Evolutionary conservation across 1,139 yeast genomes (phyloP).

Genomic region (Suhomyces kunorum): DNA sequence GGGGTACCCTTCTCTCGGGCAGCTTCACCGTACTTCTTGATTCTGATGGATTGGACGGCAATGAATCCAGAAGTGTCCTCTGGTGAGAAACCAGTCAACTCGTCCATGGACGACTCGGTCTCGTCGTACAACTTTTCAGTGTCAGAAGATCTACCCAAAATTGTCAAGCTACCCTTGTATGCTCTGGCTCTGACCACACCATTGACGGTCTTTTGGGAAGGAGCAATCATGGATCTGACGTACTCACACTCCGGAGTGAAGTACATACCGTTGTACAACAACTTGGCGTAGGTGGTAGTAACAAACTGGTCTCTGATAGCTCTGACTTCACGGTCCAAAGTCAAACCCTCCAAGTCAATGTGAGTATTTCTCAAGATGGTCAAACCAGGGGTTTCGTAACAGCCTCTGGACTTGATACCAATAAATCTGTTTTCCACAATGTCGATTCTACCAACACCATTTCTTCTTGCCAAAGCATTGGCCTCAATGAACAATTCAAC

Average conservation of each 20-base stretch:
- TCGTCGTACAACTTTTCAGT: constrained; percentile 97
- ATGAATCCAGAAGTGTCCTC: constrained; percentile 97
- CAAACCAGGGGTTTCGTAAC: constrained; percentile 98
- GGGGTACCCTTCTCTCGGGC: constrained; percentile 74
- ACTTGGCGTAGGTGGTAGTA: constrained; percentile 86
- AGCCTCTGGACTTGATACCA: constrained; percentile 98
- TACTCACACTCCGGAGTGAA: constrained; percentile 98
- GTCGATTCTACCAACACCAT: constrained; percentile 99
- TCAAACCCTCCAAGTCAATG: constrained; percentile 94
- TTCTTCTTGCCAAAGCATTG: constrained; percentile 94
- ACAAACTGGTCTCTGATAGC: constrained; percentile 95
- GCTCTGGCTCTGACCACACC: constrained; percentile 93
- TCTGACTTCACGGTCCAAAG: constrained; percentile 96
- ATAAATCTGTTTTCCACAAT: constrained; percentile 98
- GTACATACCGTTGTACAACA: constrained; percentile 95
- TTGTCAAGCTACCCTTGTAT: constrained; percentile 83
- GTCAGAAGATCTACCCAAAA: constrained; percentile 91
- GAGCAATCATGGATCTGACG: constrained; percentile 87
- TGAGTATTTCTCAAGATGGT: constrained; percentile 92
- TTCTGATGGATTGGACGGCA: constrained; percentile 96
- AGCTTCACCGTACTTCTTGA: constrained; percentile 96
- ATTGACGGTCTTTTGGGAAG: constrained; percentile 92
- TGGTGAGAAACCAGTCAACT: constrained; percentile 96
- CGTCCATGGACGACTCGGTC: constrained; percentile 98
- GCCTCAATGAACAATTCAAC: constrained; percentile 92